Base-by-base conservation (phyloP, 768 basidiomycete genomes). In the Termitomyces sp. region DNA sequence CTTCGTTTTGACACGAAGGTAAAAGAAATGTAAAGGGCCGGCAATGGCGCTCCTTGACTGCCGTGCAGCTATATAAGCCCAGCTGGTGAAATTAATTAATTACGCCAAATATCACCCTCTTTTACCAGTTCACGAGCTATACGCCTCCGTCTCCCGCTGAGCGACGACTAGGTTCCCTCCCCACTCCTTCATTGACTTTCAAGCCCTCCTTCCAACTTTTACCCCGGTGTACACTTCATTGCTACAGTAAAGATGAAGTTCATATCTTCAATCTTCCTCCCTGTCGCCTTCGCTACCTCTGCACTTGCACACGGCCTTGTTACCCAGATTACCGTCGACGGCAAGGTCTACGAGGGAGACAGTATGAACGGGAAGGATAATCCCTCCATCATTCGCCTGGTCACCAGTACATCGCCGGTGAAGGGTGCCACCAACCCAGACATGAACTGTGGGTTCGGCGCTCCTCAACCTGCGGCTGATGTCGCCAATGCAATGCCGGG, bases 391-490 rank as follows among this genome's bases (percentile, higher is more conserved):
- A 73, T 79, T 54, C 77, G 79, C 25, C 72, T 76, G 56, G 65
- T 80, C 56, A 64, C 60, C 61, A 56, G 60, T 0, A 69, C 67
- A 5, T 65, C 67, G 46, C 80, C 80, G 0, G 72, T 76, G 61
- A 74, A 88, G 68, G 83, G 83, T 39, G 78, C 84, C 19, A 69
- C 54, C 37, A 88, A 87, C 62, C 63, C 77, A 2, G 74, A 72
- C 51, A 48, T 87, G 11, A 85, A 80, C 68, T 90, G 88, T 60
- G 88, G 88, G 11, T 70, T 74, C 19, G 69, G 76, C 34, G 80
- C 85, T 3, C 69, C 74, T 47, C 37, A 51, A 19, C 67, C 73
- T 1, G 87, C 83, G 0, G 58, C 74, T 5, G 70, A 79, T 35
- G 74, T 81, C 46, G 83, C 77, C 3, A 62, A 76, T 43, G 86